Evolutionary conservation across 1,139 yeast species (phyloP), one percentile per base, ranked within the genome.

Genomic region (Geotrichum phurueaensis): DNA sequence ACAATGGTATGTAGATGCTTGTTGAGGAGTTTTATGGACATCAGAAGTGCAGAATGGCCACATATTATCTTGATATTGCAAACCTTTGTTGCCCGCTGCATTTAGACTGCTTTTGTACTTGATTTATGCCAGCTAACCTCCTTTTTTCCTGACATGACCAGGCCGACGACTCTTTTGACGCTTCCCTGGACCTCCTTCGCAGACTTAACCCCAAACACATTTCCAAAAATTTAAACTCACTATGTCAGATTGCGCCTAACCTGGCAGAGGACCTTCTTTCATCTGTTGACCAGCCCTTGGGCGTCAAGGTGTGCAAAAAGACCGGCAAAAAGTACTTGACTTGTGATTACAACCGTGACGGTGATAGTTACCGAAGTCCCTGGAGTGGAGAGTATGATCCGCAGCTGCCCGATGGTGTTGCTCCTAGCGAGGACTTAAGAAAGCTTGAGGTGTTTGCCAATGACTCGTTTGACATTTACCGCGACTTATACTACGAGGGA

Each of bases 281-380:
- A 3, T 82, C 96, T 0, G 92, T 92, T 18, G 99, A 94, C 74
- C 87, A 88, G 60, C 98, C 99, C 18, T 78, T 94, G 67, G 76
- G 78, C 54, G 77, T 85, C 51, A 73, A 79, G 58, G 79, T 78
- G 53, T 94, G 96, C 72, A 69, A 75, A 50, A 73, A 79, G 61
- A 73, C 84, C 9, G 88, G 89, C 23, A 87, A 87, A 72, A 81
- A 82, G 63, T 94, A 80, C 72, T 79, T 94, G 65, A 84, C 94
- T 60, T 94, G 99, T 75, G 99, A 94, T 72, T 94, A 92, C 73
- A 94, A 94, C 74, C 81, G 99, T 66, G 99, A 94, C 70, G 94
- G 96, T 6, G 98, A 94, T 73, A 86, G 94, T 39, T 89, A 82
- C 75, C 81, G 98, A 67, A 89, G 96, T 0, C 99, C 99, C 2